Percentiles rank a stretch among this genome's conserved stretches.
phyloP scores from a whole-genome alignment of 1,139 yeast species.

The Spencermartinsiella ligniputridi region DNA sequence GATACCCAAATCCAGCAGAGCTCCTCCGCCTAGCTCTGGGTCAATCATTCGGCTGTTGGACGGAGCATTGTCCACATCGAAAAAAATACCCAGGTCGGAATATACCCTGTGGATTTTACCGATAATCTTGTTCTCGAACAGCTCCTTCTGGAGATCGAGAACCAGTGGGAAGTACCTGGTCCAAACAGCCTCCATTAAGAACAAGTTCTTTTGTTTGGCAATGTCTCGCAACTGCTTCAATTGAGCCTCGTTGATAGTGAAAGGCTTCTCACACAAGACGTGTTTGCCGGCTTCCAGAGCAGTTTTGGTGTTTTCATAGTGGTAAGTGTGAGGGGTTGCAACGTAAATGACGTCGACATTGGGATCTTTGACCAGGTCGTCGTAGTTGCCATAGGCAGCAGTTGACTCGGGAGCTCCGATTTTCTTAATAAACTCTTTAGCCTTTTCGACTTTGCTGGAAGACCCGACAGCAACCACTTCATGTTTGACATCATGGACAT shows the following conservation, averaged over 20 bases:
- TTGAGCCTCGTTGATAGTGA: conserved; percentile 49
- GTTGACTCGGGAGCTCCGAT: conserved; percentile 16
- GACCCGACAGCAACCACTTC: conserved; percentile 33
- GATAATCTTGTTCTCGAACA: conserved; percentile 44
- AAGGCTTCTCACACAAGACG: conserved; percentile 60
- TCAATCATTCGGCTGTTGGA: conserved; percentile 23
- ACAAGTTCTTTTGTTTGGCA: conserved; percentile 45
- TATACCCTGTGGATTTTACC: conserved; percentile 45
- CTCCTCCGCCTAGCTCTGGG: conserved; percentile 56
- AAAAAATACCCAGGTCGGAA: conserved; percentile 41
- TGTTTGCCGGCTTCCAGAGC: conserved; percentile 54
- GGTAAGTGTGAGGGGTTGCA: conserved; percentile 57
- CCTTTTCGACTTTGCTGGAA: conserved; percentile 26
- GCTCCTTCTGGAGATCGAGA: conserved; percentile 36
- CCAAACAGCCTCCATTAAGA: conserved; percentile 66
- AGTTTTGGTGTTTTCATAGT: conserved; percentile 45
- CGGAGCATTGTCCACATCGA: conserved; percentile 29
- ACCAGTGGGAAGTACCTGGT: conserved; percentile 57
- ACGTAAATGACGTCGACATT: conserved; percentile 52
- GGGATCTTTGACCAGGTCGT: conserved; percentile 40
- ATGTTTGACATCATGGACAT: conserved; percentile 30
- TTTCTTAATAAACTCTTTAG: conserved; percentile 25
- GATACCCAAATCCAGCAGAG: conserved; percentile 56
- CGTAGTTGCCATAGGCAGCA: conserved; percentile 33
- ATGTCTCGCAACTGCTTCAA: conserved; percentile 42